phyloP scores from a whole-genome alignment of 768 basidiomycete species.

The Mycena vulgaris region DNA sequence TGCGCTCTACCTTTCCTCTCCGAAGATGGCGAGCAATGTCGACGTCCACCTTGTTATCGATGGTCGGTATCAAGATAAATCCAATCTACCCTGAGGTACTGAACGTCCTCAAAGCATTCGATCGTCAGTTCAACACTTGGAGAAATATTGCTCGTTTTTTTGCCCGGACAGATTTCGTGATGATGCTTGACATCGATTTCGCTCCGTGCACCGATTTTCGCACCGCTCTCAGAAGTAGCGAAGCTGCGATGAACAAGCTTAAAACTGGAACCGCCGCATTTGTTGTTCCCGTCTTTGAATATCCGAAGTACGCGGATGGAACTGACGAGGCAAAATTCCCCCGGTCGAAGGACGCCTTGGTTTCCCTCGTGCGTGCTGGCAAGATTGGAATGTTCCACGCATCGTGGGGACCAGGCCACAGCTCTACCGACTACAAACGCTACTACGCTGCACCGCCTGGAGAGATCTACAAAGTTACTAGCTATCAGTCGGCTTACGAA shows the following conservation, averaged over 20 bases:
- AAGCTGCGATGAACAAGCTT: constrained; percentile 62
- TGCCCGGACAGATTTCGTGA: constrained; percentile 86
- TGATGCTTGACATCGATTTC: constrained; percentile 96
- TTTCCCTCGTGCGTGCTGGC: constrained; percentile 68
- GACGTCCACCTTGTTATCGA: constrained; percentile 92
- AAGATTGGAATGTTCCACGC: constrained; percentile 85
- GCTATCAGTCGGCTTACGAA: constrained; percentile 89
- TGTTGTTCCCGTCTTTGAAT: constrained; percentile 92
- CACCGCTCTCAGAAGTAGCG: constrained; percentile 63
- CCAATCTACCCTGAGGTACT: background rate
- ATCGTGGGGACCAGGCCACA: constrained; percentile 85
- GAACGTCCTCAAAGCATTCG: constrained; percentile 59
- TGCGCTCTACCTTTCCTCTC: constrained; percentile 76
- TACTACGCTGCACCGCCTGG: constrained; percentile 76
- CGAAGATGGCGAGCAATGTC: constrained; percentile 76
- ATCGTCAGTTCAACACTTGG: constrained; percentile 93
- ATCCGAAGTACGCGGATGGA: constrained; percentile 75
- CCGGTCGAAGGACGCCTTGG: constrained; percentile 71
- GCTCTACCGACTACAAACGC: constrained; percentile 81
- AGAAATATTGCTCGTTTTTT: constrained; percentile 89
- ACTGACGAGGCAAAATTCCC: constrained; percentile 74
- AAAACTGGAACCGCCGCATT: constrained; percentile 76
- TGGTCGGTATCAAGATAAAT: constrained; percentile 12
- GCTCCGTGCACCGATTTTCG: constrained; percentile 88
- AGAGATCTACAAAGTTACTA: constrained; percentile 80